Base-by-base conservation (phyloP, 208 protist species). In the Tetramitus jugosus region DNA sequence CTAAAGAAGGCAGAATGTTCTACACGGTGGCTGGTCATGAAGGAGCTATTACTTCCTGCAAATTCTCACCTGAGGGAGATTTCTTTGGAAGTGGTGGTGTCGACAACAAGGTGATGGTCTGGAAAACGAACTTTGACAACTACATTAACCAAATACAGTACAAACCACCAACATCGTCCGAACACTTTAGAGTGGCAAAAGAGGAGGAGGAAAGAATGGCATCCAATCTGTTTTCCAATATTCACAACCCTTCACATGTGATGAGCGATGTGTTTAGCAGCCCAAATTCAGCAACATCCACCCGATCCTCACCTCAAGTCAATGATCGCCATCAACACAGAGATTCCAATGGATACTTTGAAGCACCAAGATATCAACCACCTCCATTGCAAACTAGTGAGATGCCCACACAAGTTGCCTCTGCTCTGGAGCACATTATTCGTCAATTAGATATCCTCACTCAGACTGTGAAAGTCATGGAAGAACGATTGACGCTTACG, bases 21-120 rank as follows among this genome's bases (percentile, higher is more conserved):
- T 92, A 89, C 81, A 91, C 90, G 13, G 56, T 95, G 33, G 81
- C 88, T 80, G 92, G 83, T 4, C 92, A 95, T 83, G 83, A 83
- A 13, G 88, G 91, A 0, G 78, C 85, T 39, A 89, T 94, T 53
- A 79, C 83, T 17, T 17, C 60, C 10, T 72, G 67, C 26, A 71
- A 29, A 45, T 71, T 79, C 43, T 79, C 76, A 37, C 62, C 33
- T 64, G 7, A 60, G 29, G 67, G 88, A 20, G 7, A 65, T 13
- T 84, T 80, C 80, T 92, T 94, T 52, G 86, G 82, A 49, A 92
- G 89, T 4, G 88, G 83, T 31, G 88, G 91, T 14, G 67, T 56
- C 1, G 92, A 94, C 69, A 83, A 85, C 39, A 82, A 89, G 43
- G 83, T 93, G 23, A 88, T 94, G 83, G 67, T 93, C 3, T 95